Percentiles rank a stretch among this genome's conserved stretches.
Conservation (phyloP, 345 rosid species). For the Euphorbia tirucalli region DNA sequence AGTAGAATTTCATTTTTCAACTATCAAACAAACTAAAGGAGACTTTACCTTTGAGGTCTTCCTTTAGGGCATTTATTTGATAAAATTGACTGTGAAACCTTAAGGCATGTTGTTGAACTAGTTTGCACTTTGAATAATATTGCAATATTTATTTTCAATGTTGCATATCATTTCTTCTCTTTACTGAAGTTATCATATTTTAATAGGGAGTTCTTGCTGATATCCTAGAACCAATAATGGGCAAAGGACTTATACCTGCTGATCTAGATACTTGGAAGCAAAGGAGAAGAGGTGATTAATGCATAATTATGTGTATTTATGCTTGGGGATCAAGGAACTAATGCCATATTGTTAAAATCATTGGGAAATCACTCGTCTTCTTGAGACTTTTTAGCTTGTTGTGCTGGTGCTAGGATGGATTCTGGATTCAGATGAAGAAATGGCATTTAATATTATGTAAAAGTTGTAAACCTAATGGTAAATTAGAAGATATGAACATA, state of each 20-base stretch:
- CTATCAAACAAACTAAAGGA: neutral
- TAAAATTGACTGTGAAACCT: neutral
- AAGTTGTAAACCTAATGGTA: neutral
- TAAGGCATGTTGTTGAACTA: neutral
- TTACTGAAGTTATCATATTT: conserved; percentile 13
- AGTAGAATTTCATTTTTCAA: neutral
- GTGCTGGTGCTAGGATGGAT: neutral
- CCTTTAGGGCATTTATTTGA: neutral
- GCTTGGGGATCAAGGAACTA: neutral
- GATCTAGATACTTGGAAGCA: conserved; percentile 91
- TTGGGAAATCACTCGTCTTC: neutral
- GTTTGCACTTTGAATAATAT: neutral
- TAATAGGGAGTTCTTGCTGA: conserved; percentile 94
- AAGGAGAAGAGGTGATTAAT: conserved; percentile 79
- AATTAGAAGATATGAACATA: neutral
- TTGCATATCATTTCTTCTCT: neutral
- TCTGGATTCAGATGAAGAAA: neutral
- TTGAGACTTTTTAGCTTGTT: neutral
- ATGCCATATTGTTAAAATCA: neutral
- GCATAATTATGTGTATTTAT: neutral
- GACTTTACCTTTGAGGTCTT: neutral
- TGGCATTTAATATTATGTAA: neutral
- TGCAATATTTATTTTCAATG: neutral
- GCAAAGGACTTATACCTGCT: conserved; percentile 96
- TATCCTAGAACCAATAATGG: conserved; percentile 96